These are phyloP conservation scores for Musa schizocarpa DNA, from an alignment of 176 grass and related monocot genomes.

Conservation along the genomic window DNA sequence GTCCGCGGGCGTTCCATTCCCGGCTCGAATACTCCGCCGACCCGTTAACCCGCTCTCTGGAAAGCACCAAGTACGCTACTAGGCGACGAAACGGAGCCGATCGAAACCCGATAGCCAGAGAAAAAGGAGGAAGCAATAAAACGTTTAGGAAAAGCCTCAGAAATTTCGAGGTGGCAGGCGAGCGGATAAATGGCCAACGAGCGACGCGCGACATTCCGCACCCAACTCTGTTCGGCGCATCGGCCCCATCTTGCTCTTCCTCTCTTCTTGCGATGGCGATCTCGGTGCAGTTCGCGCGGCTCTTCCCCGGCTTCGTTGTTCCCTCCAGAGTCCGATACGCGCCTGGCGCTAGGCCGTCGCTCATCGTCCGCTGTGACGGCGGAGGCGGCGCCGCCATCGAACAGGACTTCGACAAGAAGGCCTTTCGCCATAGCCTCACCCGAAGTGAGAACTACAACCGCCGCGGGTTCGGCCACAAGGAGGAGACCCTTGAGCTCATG, in stretches of 20 bases:
- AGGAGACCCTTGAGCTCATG: constrained; percentile 96
- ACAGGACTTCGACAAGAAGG: constrained; percentile 91
- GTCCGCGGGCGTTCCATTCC: no score
- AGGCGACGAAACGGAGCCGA: neutral
- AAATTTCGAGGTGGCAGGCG: neutral
- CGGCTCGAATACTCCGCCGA: neutral
- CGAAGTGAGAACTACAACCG: constrained; percentile 98
- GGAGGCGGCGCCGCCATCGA: constrained; percentile 39
- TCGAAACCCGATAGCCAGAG: neutral
- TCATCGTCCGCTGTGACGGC: constrained; percentile 45
- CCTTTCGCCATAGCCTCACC: constrained; percentile 87
- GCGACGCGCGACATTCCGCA: neutral
- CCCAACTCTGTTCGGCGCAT: neutral
- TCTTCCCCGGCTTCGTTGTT: neutral
- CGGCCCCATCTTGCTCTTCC: neutral
- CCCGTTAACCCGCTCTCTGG: neutral
- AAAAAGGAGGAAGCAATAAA: neutral
- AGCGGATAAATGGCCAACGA: neutral
- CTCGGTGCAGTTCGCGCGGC: neutral
- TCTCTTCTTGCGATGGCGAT: neutral
- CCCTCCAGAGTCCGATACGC: constrained; percentile 6
- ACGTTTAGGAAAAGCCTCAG: neutral
- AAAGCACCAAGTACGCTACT: neutral
- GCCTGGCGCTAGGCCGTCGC: constrained; percentile 6
- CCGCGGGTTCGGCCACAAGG: constrained; percentile 86